Conservation (phyloP, 116 monocot species). For the Zostera marina region DNA sequence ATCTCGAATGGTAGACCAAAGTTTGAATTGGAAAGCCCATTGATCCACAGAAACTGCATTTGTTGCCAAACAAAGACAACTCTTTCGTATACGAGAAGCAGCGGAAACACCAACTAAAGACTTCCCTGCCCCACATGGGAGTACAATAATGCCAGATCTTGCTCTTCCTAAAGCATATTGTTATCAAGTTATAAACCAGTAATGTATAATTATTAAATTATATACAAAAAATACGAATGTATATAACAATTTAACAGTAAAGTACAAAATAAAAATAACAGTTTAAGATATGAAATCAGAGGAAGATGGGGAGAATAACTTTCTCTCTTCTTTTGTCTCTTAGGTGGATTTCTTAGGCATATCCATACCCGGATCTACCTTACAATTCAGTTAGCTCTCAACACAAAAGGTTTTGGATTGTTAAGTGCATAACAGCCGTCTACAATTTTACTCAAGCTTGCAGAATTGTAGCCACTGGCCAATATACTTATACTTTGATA, state of each 20-base stretch:
- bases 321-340: no score
- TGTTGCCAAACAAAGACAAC: slow-evolving; percentile 88
- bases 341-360: no score
- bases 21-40: slow-evolving; percentile 99
- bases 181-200: neutral
- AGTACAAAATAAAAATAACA: neutral
- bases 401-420: no score
- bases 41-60: slow-evolving; percentile 99
- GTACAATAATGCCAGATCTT: slow-evolving; percentile 96
- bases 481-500: no score
- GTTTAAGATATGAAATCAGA: no score
- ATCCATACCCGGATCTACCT: no score
- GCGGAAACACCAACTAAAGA: slow-evolving; percentile 98
- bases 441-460: no score
- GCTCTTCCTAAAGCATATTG: slow-evolving; percentile 51
- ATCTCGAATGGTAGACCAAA: slow-evolving; percentile 93
- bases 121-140: slow-evolving; percentile 98
- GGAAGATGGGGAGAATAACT: no score
- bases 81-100: slow-evolving; percentile 80
- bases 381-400: no score
- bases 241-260: neutral
- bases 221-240: neutral
- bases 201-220: no score
- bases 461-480: no score
- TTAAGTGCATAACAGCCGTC: no score